Conservation (phyloP, 495 filamentous ascomycete species). For the Trichoderma erinaceum region DNA sequence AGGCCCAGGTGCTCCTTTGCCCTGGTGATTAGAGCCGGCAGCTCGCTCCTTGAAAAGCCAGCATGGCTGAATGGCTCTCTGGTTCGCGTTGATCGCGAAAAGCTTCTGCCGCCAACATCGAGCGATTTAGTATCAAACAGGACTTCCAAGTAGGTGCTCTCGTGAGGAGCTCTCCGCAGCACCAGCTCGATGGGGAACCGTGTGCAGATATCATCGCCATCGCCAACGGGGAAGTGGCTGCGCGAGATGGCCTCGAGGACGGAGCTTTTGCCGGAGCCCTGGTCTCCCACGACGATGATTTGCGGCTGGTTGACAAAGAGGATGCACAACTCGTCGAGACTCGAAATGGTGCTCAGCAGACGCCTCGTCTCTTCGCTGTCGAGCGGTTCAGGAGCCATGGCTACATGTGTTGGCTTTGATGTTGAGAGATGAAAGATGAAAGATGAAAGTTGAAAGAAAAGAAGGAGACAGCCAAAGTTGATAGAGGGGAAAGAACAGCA, state of each 20-base stretch:
- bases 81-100: neutral
- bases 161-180: conserved; percentile 35
- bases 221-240: conserved; percentile 47
- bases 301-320: conserved; percentile 55
- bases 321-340: conserved; percentile 47
- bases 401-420: too few species aligned
- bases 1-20: conserved; percentile 37
- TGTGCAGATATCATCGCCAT: conserved; percentile 46
- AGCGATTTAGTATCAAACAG: conserved; percentile 20
- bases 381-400: conserved; percentile 10
- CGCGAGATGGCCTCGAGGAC: conserved; percentile 59
- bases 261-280: conserved; percentile 55
- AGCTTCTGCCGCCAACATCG: neutral
- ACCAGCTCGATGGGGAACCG: conserved; percentile 51
- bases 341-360: conserved; percentile 51
- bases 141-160: conserved; percentile 25
- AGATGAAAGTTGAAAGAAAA: too few species aligned
- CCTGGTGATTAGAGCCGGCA: conserved; percentile 41
- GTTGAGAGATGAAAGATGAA: too few species aligned
- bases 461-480: too few species aligned
- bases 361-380: conserved; percentile 17
- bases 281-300: conserved; percentile 58
- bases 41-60: conserved; percentile 27
- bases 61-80: conserved; percentile 26
- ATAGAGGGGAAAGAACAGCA: too few species aligned